These are phyloP conservation scores for Ustilago vetiveriae DNA, from an alignment of 1,284 basidiomycete genomes.

Conservation along the genomic window DNA sequence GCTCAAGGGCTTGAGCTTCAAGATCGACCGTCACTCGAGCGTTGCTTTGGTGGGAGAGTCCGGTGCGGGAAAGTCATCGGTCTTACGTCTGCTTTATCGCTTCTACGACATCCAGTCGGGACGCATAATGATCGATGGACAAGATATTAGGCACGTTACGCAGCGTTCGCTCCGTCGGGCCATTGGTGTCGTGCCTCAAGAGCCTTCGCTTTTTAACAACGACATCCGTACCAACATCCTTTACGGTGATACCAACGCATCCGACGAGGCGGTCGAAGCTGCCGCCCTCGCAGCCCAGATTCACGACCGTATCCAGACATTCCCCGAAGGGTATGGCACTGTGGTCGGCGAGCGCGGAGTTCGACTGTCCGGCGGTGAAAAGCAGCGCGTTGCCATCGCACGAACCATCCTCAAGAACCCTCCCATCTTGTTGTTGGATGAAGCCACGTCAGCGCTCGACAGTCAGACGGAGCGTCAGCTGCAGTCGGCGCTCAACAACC, in stretches of 20 bases:
- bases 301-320: conserved; percentile 68
- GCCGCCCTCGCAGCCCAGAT: conserved; percentile 65
- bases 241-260: conserved; percentile 59
- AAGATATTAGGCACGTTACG: conserved; percentile 84
- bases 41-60: conserved; percentile 70
- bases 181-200: conserved; percentile 75
- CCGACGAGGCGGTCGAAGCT: conserved; percentile 58
- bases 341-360: conserved; percentile 83
- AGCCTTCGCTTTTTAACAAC: conserved; percentile 77
- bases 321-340: conserved; percentile 82
- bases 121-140: conserved; percentile 76
- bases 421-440: conserved; percentile 82
- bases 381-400: conserved; percentile 86
- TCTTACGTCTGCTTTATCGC: conserved; percentile 82
- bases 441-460: conserved; percentile 74
- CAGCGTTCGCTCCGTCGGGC: conserved; percentile 78
- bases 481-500: conserved; percentile 59
- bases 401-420: conserved; percentile 86
- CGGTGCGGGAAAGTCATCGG: conserved; percentile 82
- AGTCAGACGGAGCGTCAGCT: conserved; percentile 62
- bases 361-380: conserved; percentile 74
- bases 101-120: conserved; percentile 80
- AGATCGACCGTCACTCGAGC: conserved; percentile 74
- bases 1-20: conserved; percentile 82
- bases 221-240: conserved; percentile 71